Evolutionary conservation across 2,329 filamentous ascomycete genomes (phyloP).

Genomic region (Ophioceras dolichostomum): DNA sequence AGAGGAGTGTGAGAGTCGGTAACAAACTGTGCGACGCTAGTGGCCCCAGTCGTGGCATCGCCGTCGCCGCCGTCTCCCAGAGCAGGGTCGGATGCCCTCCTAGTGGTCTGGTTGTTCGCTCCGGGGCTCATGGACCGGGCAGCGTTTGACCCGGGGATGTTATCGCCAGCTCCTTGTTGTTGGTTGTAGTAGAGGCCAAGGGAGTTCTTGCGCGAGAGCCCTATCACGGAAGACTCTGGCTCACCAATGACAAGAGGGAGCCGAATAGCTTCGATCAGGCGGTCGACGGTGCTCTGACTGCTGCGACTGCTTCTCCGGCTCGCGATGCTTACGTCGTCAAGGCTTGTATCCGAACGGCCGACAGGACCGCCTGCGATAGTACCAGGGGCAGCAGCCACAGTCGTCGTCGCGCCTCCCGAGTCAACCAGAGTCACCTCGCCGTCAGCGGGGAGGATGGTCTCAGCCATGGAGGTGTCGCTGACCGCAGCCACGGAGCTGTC

Average conservation of each 20-base stretch:
- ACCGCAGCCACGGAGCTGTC: too few relatives aligned
- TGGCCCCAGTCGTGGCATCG: slow-evolving; percentile 6
- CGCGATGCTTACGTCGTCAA: slow-evolving; percentile 21
- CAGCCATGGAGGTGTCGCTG: too few relatives aligned
- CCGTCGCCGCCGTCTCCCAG: too few relatives aligned
- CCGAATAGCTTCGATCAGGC: slow-evolving; percentile 60
- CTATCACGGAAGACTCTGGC: slow-evolving; percentile 6
- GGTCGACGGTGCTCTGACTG: slow-evolving; percentile 50
- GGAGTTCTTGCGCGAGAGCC: slow-evolving; percentile 5
- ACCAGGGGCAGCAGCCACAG: slow-evolving; percentile 6
- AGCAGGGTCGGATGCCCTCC: too few relatives aligned
- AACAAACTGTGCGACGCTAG: slow-evolving; percentile 25
- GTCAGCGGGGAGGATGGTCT: too few relatives aligned
- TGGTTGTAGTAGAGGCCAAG: slow-evolving; percentile 5
- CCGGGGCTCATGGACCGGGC: slow-evolving; percentile 6
- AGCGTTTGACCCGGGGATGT: background rate
- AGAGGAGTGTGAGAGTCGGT: slow-evolving; percentile 32
- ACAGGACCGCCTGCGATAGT: too few relatives aligned
- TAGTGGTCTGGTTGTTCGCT: too few relatives aligned
- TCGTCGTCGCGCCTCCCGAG: slow-evolving; percentile 17
- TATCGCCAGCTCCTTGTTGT: too few relatives aligned
- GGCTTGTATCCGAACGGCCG: slow-evolving; percentile 20
- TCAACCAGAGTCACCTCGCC: slow-evolving; percentile 53
- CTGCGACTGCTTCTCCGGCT: slow-evolving; percentile 35
- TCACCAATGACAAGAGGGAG: slow-evolving; percentile 35